phyloP scores from a whole-genome alignment of 2,329 filamentous ascomycete genomes.

The Gyromitra esculenta region DNA sequence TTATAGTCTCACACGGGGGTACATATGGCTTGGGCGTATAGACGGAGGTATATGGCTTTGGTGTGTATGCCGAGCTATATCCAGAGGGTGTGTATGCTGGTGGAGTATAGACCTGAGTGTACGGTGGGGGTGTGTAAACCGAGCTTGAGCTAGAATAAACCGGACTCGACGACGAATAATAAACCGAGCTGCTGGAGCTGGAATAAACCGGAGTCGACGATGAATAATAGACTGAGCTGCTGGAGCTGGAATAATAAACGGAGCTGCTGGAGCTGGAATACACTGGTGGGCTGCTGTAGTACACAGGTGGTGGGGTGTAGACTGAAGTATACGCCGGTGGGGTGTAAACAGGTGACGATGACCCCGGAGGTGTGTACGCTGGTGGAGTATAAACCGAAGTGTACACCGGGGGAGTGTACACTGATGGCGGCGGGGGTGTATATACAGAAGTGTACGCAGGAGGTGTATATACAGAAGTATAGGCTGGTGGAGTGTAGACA shows the following conservation, averaged over 20 bases:
- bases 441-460: constrained; percentile 2
- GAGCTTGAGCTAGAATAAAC: constrained; percentile 9
- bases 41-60: constrained; percentile 19
- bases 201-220: background rate
- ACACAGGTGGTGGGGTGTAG: constrained; percentile 11
- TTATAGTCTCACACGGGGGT: constrained; percentile 18
- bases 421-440: background rate
- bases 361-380: background rate
- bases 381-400: constrained; percentile 6
- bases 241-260: background rate
- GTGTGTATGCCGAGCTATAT: constrained; percentile 17
- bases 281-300: constrained; percentile 5
- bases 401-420: constrained; percentile 2
- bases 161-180: background rate
- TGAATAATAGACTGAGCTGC: background rate
- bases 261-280: background rate
- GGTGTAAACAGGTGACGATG: constrained; percentile 4
- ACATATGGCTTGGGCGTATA: constrained; percentile 22
- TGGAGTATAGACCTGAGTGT: constrained; percentile 12
- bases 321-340: constrained; percentile 23
- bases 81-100: constrained; percentile 8
- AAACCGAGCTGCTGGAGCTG: background rate
- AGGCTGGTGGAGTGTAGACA: constrained; percentile 1
- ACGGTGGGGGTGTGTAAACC: background rate
- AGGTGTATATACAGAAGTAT: constrained; percentile 9